Base-by-base conservation (phyloP, 805 yeast species). In the Kluyveromyces siamensis region DNA sequence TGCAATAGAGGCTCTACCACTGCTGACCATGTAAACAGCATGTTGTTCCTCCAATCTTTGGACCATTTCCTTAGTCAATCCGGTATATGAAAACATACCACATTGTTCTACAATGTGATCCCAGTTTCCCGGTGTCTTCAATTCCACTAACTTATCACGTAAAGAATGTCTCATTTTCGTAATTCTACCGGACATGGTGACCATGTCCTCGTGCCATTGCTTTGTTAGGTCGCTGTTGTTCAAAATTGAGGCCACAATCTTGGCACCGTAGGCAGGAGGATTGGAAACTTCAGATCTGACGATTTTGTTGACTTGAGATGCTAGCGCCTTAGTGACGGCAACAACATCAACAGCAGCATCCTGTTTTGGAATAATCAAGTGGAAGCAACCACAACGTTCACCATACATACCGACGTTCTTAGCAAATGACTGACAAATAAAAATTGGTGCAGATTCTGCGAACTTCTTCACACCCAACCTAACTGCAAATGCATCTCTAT, bases 11-110 rank as follows among this genome's bases (percentile, higher is more conserved):
- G 95, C 91, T 66, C 98, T 80, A 45, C 98, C 98, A 48, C 85
- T 79, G 41, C 80, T 65, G 18, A 87, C 87, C 66, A 90, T 66
- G 66, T 91, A 91, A 43, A 91, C 81, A 33, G 83, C 96, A 66
- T 83, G 95, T 57, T 83, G 78, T 50, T 75, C 64, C 60, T 87
- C 95, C 52, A 90, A 74, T 55, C 85, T 76, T 46, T 75, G 76
- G 48, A 85, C 96, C 80, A 87, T 91, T 33, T 78, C 83, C 27
- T 84, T 72, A 6, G 76, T 69, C 58, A 91, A 76, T 1, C 96
- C 99, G 30, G 98, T 91, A 72, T 83, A 91, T 36, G 96, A 88
- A 67, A 91, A 91, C 98, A 91, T 91, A 59, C 99, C 99, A 53
- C 87, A 84, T 73, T 93, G 99, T 54, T 75, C 73, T 43, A 81